These are phyloP conservation scores for Neltuma alba DNA, from an alignment of 306 rosid genomes.

Conservation along the genomic window DNA sequence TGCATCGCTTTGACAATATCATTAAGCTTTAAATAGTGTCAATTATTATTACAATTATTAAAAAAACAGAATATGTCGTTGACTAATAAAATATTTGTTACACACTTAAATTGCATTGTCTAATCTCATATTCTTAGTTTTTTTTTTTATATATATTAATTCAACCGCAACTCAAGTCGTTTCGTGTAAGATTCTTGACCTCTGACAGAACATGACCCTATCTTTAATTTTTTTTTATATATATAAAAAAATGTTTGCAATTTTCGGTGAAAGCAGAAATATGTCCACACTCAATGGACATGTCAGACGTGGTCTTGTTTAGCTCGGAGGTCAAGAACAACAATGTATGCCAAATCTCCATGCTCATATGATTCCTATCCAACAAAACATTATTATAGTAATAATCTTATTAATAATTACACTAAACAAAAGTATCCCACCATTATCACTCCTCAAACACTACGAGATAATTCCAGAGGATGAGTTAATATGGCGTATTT, in stretches of 20 bases:
- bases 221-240: background rate
- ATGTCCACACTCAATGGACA: background rate
- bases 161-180: slow-evolving; percentile 6
- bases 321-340: background rate
- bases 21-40: slow-evolving; percentile 20
- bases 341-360: background rate
- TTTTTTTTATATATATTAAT: background rate
- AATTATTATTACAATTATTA: background rate
- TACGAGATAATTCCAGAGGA: background rate
- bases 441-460: background rate
- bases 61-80: slow-evolving; percentile 15
- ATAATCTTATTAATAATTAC: background rate
- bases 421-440: background rate
- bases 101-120: background rate
- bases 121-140: too few relatives aligned
- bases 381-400: background rate
- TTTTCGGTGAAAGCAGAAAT: background rate
- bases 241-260: background rate
- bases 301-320: background rate
- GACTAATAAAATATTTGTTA: slow-evolving; percentile 24
- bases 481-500: background rate
- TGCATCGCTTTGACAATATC: slow-evolving; percentile 20
- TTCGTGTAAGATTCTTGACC: slow-evolving; percentile 5
- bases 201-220: background rate
- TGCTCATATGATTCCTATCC: slow-evolving; percentile 7